Percentiles rank a stretch among this genome's conserved stretches.
These are phyloP conservation scores for Recurvomyces mirabilis DNA, from an alignment of 495 filamentous ascomycete species.

Conservation along the genomic window DNA sequence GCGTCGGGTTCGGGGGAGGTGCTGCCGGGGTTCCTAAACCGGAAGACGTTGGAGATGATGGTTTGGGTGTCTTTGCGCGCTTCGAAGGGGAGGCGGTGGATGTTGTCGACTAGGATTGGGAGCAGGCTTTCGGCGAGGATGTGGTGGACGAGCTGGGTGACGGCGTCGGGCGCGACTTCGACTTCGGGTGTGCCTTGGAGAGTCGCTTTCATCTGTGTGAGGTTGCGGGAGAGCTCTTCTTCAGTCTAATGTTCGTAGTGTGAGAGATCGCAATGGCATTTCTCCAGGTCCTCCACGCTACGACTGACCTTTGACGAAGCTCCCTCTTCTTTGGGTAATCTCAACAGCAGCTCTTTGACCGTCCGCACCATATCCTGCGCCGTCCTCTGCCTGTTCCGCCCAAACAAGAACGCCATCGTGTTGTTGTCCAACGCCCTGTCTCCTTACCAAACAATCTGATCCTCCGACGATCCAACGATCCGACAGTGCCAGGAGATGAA, in stretches of 20 bases:
- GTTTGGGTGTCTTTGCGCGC: slow-evolving; percentile 80
- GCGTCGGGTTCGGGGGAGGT: slow-evolving; percentile 57
- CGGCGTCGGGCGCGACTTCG: slow-evolving; percentile 75
- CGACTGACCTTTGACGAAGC: slow-evolving; percentile 29
- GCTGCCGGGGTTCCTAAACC: slow-evolving; percentile 57
- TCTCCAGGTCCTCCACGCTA: neutral
- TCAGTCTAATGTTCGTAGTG: too few relatives aligned
- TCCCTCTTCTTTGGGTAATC: slow-evolving; percentile 31
- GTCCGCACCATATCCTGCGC: slow-evolving; percentile 45
- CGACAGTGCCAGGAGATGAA: too few relatives aligned
- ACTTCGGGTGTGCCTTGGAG: slow-evolving; percentile 52
- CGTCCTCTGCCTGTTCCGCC: slow-evolving; percentile 49
- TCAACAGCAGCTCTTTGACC: slow-evolving; percentile 45
- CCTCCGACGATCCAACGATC: too few relatives aligned
- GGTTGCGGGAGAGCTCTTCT: slow-evolving; percentile 32
- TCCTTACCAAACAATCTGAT: too few relatives aligned
- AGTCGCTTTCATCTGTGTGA: slow-evolving; percentile 33
- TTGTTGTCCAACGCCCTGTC: too few relatives aligned
- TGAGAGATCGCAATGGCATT: too few relatives aligned
- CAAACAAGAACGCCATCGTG: slow-evolving; percentile 85
- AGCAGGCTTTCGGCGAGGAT: slow-evolving; percentile 83
- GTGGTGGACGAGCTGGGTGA: slow-evolving; percentile 63
- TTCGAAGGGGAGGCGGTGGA: slow-evolving; percentile 85
- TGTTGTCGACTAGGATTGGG: slow-evolving; percentile 62
- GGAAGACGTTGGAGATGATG: slow-evolving; percentile 79